Evolutionary conservation across 2,329 filamentous ascomycete genomes (phyloP).

Genomic region (Fusarium drepaniforme): DNA sequence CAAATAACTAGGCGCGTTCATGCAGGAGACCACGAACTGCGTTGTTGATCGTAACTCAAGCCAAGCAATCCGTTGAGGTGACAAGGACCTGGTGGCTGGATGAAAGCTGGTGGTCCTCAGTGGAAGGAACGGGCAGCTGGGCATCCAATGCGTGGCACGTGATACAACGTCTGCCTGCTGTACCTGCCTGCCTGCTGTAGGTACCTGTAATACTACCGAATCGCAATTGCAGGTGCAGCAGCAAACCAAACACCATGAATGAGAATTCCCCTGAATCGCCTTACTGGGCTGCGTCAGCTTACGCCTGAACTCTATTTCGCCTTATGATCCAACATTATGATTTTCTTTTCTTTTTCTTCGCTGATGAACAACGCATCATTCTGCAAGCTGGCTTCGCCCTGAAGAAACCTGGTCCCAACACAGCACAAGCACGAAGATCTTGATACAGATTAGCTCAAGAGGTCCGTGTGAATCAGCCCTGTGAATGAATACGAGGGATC

Average conservation of each 20-base stretch:
- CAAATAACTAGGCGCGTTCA: constrained; percentile 13
- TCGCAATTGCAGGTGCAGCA: neutral
- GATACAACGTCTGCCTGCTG: neutral
- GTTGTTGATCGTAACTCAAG: neutral
- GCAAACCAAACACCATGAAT: neutral
- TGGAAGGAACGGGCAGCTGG: neutral
- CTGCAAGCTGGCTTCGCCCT: neutral
- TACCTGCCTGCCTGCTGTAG: neutral
- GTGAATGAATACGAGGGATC: neutral
- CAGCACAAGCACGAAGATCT: neutral
- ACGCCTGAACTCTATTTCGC: neutral
- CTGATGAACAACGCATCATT: neutral
- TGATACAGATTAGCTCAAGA: neutral
- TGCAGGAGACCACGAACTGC: constrained; percentile 15
- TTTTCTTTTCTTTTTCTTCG: neutral
- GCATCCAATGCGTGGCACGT: constrained; percentile 4
- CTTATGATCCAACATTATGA: neutral
- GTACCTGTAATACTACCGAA: neutral
- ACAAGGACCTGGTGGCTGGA: neutral
- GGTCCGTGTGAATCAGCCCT: neutral
- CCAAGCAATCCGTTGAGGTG: neutral
- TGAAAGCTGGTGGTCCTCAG: neutral
- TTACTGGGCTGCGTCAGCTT: neutral
- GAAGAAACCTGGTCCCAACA: neutral
- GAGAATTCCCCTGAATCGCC: neutral